These are phyloP conservation scores for Ceratocystiopsis sp. DNA, from an alignment of 2,329 filamentous ascomycete genomes.

Conservation along the genomic window DNA sequence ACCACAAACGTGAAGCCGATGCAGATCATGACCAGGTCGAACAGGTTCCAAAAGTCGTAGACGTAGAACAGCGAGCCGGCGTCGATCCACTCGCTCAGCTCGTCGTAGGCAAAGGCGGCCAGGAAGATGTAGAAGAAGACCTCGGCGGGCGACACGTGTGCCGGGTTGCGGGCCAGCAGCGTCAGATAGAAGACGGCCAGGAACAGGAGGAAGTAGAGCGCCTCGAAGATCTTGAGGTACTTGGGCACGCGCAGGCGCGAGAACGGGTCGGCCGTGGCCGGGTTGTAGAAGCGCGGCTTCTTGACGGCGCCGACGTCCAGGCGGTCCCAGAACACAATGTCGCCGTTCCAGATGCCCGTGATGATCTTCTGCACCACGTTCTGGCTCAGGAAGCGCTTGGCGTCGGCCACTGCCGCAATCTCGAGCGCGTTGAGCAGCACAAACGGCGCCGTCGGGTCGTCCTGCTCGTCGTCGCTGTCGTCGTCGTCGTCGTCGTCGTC, in stretches of 20 bases:
- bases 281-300: slow-evolving; percentile 59
- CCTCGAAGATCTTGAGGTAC: slow-evolving; percentile 73
- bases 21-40: slow-evolving; percentile 55
- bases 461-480: slow-evolving; percentile 28
- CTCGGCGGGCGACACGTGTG: slow-evolving; percentile 50
- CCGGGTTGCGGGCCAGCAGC: slow-evolving; percentile 53
- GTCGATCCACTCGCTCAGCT: slow-evolving; percentile 69
- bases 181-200: slow-evolving; percentile 75
- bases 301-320: slow-evolving; percentile 60
- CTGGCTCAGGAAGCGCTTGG: slow-evolving; percentile 74
- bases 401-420: slow-evolving; percentile 64
- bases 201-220: slow-evolving; percentile 62
- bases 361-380: slow-evolving; percentile 68
- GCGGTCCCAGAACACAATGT: slow-evolving; percentile 74
- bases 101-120: slow-evolving; percentile 73
- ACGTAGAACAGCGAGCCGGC: slow-evolving; percentile 76
- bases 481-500: slow-evolving; percentile 22
- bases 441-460: slow-evolving; percentile 55
- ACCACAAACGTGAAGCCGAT: slow-evolving; percentile 37
- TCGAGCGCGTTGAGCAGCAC: slow-evolving; percentile 71
- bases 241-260: slow-evolving; percentile 62
- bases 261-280: slow-evolving; percentile 49
- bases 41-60: slow-evolving; percentile 66
- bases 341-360: slow-evolving; percentile 69
- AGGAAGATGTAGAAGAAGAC: slow-evolving; percentile 71